Percentiles rank a stretch among this genome's conserved stretches.
phyloP scores from a whole-genome alignment of 371 early-diverging fungal genomes.

The Zychaea mexicana region DNA sequence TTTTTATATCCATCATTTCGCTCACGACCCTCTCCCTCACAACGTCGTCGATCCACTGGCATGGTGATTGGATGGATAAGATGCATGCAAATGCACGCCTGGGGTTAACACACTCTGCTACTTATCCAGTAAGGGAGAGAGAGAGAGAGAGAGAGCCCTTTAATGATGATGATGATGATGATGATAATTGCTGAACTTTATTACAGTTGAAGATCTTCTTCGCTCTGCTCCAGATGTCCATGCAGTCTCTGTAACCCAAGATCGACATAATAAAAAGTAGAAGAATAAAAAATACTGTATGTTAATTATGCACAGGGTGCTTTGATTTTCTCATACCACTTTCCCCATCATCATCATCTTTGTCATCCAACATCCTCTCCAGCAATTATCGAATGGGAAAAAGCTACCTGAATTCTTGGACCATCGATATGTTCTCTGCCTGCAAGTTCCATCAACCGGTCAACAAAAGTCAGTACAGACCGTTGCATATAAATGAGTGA shows the following conservation, averaged over 20 bases:
- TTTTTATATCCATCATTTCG: background rate
- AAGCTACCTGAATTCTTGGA: conserved; percentile 27
- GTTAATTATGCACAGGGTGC: too few species aligned
- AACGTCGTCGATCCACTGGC: background rate
- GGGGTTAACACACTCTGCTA: too few species aligned
- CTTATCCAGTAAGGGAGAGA: too few species aligned
- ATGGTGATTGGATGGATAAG: background rate
- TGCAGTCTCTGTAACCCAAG: conserved; percentile 18
- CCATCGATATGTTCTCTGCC: conserved; percentile 33
- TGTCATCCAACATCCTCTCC: too few species aligned
- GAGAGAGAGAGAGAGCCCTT: too few species aligned
- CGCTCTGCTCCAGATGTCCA: conserved; percentile 19
- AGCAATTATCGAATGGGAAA: too few species aligned
- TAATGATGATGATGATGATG: too few species aligned
- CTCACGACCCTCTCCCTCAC: too few species aligned
- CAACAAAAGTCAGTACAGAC: conserved; percentile 36
- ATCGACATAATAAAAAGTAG: background rate
- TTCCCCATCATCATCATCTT: background rate
- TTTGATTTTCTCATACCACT: too few species aligned
- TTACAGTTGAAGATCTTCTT: conserved; percentile 3
- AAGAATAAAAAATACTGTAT: too few species aligned
- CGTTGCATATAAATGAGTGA: conserved; percentile 39
- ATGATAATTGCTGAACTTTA: conserved; percentile 8
- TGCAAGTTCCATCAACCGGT: conserved; percentile 37
- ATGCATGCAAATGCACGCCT: background rate